Conservation (phyloP, 345 rosid species). For the Eucalyptus urophylla region DNA sequence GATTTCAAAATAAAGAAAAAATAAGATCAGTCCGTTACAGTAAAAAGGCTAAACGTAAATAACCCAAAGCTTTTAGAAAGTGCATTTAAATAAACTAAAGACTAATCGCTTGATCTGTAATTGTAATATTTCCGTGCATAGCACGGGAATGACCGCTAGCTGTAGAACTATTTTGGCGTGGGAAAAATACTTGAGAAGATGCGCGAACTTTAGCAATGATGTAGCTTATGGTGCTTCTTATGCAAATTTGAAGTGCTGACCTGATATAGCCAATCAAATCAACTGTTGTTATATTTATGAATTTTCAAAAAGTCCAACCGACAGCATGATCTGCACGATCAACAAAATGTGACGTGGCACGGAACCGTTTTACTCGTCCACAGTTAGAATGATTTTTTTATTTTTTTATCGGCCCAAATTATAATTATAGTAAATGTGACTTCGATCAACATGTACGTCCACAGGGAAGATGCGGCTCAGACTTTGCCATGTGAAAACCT, state of each 20-base stretch:
- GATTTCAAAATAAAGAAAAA: neutral
- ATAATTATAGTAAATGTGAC: neutral
- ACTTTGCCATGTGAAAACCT: neutral
- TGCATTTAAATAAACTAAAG: neutral
- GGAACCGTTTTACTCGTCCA: neutral
- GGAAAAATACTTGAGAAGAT: neutral
- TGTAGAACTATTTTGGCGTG: too few species aligned
- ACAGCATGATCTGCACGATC: neutral
- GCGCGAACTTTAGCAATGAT: neutral
- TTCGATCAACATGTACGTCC: neutral
- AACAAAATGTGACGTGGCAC: neutral
- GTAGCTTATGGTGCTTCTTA: neutral
- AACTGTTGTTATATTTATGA: neutral
- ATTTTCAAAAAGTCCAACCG: neutral
- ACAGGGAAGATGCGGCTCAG: neutral
- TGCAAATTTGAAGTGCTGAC: neutral
- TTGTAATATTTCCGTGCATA: neutral
- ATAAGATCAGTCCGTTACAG: neutral
- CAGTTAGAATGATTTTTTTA: neutral
- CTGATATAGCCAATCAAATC: neutral
- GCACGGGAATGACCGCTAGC: too few species aligned
- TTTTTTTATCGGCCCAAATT: neutral
- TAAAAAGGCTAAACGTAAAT: neutral
- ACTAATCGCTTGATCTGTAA: neutral
- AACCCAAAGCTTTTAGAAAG: neutral